Base-by-base conservation (phyloP, 495 filamentous ascomycete genomes). In the Penicillium paradoxum region DNA sequence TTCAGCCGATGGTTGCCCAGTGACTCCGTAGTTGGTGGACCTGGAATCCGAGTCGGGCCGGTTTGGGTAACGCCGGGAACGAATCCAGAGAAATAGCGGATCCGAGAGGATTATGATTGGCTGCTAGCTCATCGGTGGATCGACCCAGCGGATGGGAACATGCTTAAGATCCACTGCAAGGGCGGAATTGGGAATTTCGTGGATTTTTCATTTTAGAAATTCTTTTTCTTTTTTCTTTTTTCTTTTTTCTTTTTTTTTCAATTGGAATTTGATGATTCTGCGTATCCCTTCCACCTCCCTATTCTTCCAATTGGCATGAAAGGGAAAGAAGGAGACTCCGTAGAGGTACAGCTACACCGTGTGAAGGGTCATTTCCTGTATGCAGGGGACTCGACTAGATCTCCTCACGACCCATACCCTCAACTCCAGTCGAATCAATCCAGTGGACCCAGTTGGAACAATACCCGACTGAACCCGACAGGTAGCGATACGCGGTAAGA, bases 41-140 rank as follows among this genome's bases (percentile, higher is more conserved):
- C 55, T 59, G 58, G 53, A 66, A 64, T 66, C 63, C 63, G 63
- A 66, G 41, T 66, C 63, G 63, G 63, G 60, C 63, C 63, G 63
- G 54, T 62, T 64, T 64, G 50, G 60, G 50, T 34, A 45, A 53
- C 57, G 53, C 60, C 63, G 63, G 60, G 61, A 66, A 57, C 27
- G 5, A 50, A 58, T 64, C 55, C 55, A 56, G 57, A 55, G 55
- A 54, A 30, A 30, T 47, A 37, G 17, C n/a, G 44, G 46, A 14
- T 27, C 61, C 45, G 51, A 58, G 11, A 2, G 13, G 11, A 27
- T 44, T 55, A 51, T 64, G 34, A 66, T 64, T 64, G 60, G 63
- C 7, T 39, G 0, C n/a, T 4, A 29, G 45, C 58, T 57, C 38
- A 32, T 46, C 24, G 3, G 49, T 63, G 60, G 60, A 51, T 53